Conservation (phyloP, 75 land plant genomes). For the Adiantum capillusveneris region DNA sequence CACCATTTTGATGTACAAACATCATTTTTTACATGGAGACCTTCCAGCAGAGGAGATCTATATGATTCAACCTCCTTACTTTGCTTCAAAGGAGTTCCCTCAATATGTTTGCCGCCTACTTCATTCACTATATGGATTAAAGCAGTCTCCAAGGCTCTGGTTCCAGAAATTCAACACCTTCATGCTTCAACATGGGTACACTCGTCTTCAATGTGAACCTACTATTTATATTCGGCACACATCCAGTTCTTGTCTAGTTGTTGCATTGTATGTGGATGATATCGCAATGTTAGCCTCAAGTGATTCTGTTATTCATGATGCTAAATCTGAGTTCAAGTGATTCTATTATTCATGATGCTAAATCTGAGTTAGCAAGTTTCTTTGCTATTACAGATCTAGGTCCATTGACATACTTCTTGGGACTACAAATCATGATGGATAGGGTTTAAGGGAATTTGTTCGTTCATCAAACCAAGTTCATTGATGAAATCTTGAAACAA, state of each 20-base stretch:
- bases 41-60: conserved; percentile 22
- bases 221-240: neutral
- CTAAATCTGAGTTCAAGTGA: neutral
- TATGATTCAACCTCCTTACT: conserved; percentile 10
- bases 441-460: neutral
- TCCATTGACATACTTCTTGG: neutral
- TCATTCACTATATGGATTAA: conserved; percentile 11
- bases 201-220: neutral
- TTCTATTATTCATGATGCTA: neutral
- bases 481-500: neutral
- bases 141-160: conserved; percentile 5
- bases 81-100: neutral
- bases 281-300: neutral
- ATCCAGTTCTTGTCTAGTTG: neutral
- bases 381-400: neutral
- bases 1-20: conserved; percentile 16
- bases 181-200: neutral
- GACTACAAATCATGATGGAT: neutral
- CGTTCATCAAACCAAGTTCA: neutral
- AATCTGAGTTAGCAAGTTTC: neutral
- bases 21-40: conserved; percentile 22
- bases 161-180: conserved; percentile 4
- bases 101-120: conserved; percentile 9
- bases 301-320: neutral
- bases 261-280: neutral